Evolutionary conservation across 805 yeast species (phyloP).

Genomic region (Candida alai): DNA sequence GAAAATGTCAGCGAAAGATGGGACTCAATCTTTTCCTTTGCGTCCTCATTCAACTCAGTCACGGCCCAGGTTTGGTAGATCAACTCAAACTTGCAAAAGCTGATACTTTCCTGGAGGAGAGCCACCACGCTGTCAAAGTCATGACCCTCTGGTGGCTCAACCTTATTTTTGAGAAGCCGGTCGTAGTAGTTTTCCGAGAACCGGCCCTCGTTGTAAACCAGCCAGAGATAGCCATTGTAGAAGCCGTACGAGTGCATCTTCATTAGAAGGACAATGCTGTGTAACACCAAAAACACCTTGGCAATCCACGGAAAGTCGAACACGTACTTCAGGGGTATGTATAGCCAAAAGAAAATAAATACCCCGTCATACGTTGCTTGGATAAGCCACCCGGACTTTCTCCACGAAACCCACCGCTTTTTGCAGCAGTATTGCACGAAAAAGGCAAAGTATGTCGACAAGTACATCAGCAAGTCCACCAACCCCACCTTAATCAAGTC

Average conservation of each 20-base stretch:
- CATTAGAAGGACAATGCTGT: conserved; percentile 85
- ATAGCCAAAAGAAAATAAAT: conserved; percentile 51
- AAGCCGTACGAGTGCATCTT: conserved; percentile 92
- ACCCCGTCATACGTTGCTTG: conserved; percentile 53
- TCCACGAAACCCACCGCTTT: conserved; percentile 53
- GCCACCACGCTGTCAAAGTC: conserved; percentile 23
- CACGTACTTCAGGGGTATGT: conserved; percentile 46
- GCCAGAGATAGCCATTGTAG: conserved; percentile 88
- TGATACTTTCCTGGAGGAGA: conserved; percentile 46
- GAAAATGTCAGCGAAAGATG: conserved; percentile 6
- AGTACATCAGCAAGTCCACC: conserved; percentile 73
- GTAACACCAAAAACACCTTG: conserved; percentile 77
- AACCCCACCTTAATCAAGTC: conserved; percentile 67
- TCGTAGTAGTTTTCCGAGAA: conserved; percentile 45
- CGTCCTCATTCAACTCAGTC: conserved; percentile 9
- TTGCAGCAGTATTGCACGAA: conserved; percentile 55
- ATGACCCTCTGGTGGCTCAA: conserved; percentile 17
- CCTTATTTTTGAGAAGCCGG: conserved; percentile 27
- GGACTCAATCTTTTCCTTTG: conserved; percentile 10
- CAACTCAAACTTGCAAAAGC: conserved; percentile 72
- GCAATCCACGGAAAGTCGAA: conserved; percentile 84
- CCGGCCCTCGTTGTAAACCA: conserved; percentile 49
- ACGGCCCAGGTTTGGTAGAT: conserved; percentile 46
- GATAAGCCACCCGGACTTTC: conserved; percentile 55
- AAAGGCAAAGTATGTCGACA: conserved; percentile 58